These are phyloP conservation scores for Epithele typhae DNA, from an alignment of 768 basidiomycete species.

Conservation along the genomic window DNA sequence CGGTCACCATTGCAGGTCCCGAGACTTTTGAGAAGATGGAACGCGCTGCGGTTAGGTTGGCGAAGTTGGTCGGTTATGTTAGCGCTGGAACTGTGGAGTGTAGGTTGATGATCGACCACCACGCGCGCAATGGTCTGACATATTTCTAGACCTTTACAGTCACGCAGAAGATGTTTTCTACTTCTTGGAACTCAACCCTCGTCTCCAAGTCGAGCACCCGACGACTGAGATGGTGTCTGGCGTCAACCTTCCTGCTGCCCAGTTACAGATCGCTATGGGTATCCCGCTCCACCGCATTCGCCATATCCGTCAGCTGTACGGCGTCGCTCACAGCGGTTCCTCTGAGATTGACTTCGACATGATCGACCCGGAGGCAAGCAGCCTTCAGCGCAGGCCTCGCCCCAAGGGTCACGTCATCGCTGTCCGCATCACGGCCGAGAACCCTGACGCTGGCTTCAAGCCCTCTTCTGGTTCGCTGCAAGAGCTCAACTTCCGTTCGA, in stretches of 20 bases:
- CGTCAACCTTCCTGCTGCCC: slow-evolving; percentile 95
- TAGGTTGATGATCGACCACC: slow-evolving; percentile 30
- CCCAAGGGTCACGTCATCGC: slow-evolving; percentile 99
- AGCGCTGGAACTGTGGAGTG: slow-evolving; percentile 99
- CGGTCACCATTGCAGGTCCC: slow-evolving; percentile 92
- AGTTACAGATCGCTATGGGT: slow-evolving; percentile 98
- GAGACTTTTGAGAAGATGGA: slow-evolving; percentile 97
- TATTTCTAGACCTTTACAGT: slow-evolving; percentile 78
- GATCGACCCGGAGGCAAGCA: slow-evolving; percentile 79
- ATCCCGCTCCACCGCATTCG: slow-evolving; percentile 92
- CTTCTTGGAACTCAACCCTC: slow-evolving; percentile 98
- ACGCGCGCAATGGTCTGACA: not conserved
- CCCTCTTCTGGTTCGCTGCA: slow-evolving; percentile 96
- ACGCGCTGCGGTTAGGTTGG: slow-evolving; percentile 97
- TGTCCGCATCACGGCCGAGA: slow-evolving; percentile 98
- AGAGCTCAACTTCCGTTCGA: slow-evolving; percentile 98
- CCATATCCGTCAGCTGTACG: slow-evolving; percentile 94
- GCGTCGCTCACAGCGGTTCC: slow-evolving; percentile 82
- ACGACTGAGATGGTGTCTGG: slow-evolving; percentile 99
- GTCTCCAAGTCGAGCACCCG: slow-evolving; percentile 99
- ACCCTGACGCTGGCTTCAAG: slow-evolving; percentile 99
- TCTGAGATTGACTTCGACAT: slow-evolving; percentile 98
- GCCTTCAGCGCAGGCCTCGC: slow-evolving; percentile 88
- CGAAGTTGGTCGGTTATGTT: slow-evolving; percentile 98
- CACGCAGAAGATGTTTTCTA: slow-evolving; percentile 91